Percentiles rank a stretch among this genome's conserved stretches.
Evolutionary conservation across 352 stramenopile genomes (phyloP).

Genomic region (Pythium chondricola): DNA sequence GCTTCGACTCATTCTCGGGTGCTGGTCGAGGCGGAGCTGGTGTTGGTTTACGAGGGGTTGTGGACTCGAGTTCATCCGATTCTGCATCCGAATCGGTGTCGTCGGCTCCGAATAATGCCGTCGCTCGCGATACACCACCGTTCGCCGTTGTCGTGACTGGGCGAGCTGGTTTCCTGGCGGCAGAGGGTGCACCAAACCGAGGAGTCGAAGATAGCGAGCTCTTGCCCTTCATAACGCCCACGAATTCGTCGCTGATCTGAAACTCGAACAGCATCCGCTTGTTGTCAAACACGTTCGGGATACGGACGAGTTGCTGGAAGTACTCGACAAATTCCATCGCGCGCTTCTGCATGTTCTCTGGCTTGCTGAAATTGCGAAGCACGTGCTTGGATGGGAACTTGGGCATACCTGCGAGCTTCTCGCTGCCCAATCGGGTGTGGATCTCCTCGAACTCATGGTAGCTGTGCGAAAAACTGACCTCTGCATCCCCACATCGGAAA

Average conservation of each 20-base stretch:
- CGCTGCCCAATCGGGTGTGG: constrained; percentile 36
- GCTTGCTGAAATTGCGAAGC: constrained; percentile 72
- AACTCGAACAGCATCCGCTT: constrained; percentile 66
- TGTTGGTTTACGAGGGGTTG: constrained; percentile 8
- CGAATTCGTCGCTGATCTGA: constrained; percentile 41
- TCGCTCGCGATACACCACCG: constrained; percentile 17
- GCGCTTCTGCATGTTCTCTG: constrained; percentile 84
- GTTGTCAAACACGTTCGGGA: constrained; percentile 43
- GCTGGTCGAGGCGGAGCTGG: neutral
- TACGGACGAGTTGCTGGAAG: constrained; percentile 51
- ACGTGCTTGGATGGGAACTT: constrained; percentile 80
- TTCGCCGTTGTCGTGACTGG: neutral
- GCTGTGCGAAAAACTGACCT: constrained; percentile 52
- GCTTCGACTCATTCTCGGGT: constrained; percentile 12
- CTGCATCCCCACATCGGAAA: constrained; percentile 26
- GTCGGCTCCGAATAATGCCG: constrained; percentile 46
- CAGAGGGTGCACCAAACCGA: neutral
- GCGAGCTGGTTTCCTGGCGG: neutral
- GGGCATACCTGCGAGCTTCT: constrained; percentile 31
- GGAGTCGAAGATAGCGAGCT: constrained; percentile 13
- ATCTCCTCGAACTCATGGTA: constrained; percentile 75
- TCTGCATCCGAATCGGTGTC: constrained; percentile 54
- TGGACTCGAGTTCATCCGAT: constrained; percentile 32
- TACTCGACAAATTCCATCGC: constrained; percentile 73
- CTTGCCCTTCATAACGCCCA: constrained; percentile 16